Conservation (phyloP, 148 eudicot genomes). For the Rhododendron ferrugineum region DNA sequence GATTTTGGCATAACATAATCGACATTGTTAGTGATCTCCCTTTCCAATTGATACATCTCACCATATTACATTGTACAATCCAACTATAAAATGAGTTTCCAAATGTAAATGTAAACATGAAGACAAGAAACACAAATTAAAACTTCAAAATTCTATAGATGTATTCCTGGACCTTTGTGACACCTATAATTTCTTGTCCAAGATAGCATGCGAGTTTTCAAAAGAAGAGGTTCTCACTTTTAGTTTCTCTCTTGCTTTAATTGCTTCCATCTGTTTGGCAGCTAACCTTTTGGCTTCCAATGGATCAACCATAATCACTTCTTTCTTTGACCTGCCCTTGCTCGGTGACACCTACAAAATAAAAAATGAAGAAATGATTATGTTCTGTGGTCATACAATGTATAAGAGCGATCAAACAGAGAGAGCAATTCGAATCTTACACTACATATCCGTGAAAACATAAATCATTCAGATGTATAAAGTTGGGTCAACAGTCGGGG, state of each 20-base stretch:
- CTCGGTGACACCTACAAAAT: conserved; percentile 43
- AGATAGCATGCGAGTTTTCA: background rate
- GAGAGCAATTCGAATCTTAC: background rate
- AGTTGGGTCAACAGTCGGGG: background rate
- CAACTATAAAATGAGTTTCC: background rate
- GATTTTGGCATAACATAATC: background rate
- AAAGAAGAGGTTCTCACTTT: conserved; percentile 35
- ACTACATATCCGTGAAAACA: background rate
- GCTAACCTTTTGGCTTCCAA: conserved; percentile 93
- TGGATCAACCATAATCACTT: conserved; percentile 85
- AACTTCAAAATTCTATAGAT: background rate
- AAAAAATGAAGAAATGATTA: background rate
- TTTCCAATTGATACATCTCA: background rate
- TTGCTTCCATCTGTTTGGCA: conserved; percentile 68
- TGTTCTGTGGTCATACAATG: background rate
- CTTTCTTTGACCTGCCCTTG: conserved; percentile 36
- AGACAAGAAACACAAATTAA: background rate
- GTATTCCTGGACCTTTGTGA: background rate
- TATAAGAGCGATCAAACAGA: background rate
- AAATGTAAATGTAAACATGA: background rate
- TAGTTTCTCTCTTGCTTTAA: conserved; percentile 58
- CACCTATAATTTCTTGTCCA: background rate
- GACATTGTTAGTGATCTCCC: background rate
- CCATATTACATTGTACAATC: background rate
- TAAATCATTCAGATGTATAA: background rate